Evolutionary conservation across 495 filamentous ascomycete genomes (phyloP).

Genomic region (Cercophora sp.): DNA sequence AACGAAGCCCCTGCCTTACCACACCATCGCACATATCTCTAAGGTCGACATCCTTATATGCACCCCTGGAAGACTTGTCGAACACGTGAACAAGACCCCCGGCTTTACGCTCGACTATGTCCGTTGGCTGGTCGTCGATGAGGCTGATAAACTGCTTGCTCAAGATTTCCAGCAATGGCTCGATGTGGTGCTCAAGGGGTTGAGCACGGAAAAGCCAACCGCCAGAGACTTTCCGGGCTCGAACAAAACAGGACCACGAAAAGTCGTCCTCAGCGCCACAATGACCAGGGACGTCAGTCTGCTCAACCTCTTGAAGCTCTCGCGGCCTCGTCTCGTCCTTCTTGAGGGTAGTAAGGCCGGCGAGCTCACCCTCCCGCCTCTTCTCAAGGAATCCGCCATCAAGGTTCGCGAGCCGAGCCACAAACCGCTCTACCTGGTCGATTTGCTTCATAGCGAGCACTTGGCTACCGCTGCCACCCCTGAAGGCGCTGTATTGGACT

Average conservation of each 20-base stretch:
- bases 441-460: conserved; percentile 50
- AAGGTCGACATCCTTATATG: conserved; percentile 87
- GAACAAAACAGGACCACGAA: conserved; percentile 51
- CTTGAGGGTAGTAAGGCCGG: conserved; percentile 51
- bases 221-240: conserved; percentile 48
- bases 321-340: conserved; percentile 70
- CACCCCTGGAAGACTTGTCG: conserved; percentile 88
- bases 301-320: conserved; percentile 67
- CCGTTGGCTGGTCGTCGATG: conserved; percentile 86
- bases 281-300: conserved; percentile 88
- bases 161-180: conserved; percentile 94
- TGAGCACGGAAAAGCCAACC: conserved; percentile 41
- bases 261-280: conserved; percentile 84
- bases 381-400: conserved; percentile 68
- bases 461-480: conserved; percentile 18
- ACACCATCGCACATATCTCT: conserved; percentile 59
- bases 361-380: conserved; percentile 60
- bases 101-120: conserved; percentile 73
- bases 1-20: conserved; percentile 47
- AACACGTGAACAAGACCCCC: conserved; percentile 78
- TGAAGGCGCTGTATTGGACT: conserved; percentile 1
- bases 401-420: conserved; percentile 68
- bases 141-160: conserved; percentile 86
- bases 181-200: conserved; percentile 60
- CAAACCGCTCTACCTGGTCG: conserved; percentile 79